phyloP scores from a whole-genome alignment of 2,329 filamentous ascomycete species.

The Epicoccum sorghinum region DNA sequence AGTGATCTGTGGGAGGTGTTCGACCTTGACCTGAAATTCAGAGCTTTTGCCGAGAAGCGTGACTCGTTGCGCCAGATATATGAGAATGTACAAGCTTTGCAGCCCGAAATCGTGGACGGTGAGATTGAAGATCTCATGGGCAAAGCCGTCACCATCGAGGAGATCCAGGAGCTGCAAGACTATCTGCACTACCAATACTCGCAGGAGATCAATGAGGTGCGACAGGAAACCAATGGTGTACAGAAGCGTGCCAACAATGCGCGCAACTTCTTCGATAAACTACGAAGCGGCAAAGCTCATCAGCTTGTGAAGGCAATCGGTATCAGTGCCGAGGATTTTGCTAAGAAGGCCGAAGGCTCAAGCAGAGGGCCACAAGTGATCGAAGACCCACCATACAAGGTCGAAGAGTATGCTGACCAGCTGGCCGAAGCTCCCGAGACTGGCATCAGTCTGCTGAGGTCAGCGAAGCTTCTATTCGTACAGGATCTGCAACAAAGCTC shows the following conservation, averaged over 20 bases:
- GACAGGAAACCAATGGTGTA: slow-evolving; percentile 67
- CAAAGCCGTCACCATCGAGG: slow-evolving; percentile 84
- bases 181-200: slow-evolving; percentile 96
- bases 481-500: slow-evolving; percentile 90
- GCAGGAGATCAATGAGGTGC: slow-evolving; percentile 79
- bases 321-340: slow-evolving; percentile 85
- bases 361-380: slow-evolving; percentile 69
- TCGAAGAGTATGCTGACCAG: slow-evolving; percentile 85
- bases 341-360: slow-evolving; percentile 80
- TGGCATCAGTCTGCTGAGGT: slow-evolving; percentile 74
- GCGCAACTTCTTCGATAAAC: slow-evolving; percentile 80
- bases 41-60: slow-evolving; percentile 89
- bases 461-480: slow-evolving; percentile 84
- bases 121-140: slow-evolving; percentile 84
- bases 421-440: slow-evolving; percentile 61
- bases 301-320: slow-evolving; percentile 87
- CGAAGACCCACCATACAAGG: slow-evolving; percentile 80
- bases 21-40: slow-evolving; percentile 93
- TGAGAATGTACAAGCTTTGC: slow-evolving; percentile 68
- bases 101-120: slow-evolving; percentile 68
- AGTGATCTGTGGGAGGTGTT: slow-evolving; percentile 95
- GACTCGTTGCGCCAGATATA: slow-evolving; percentile 82
- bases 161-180: slow-evolving; percentile 94
- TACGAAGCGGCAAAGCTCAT: slow-evolving; percentile 80
- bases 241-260: slow-evolving; percentile 85